Conservation (phyloP, 371 early-diverging fungal genomes). For the Mortierella sp. region DNA sequence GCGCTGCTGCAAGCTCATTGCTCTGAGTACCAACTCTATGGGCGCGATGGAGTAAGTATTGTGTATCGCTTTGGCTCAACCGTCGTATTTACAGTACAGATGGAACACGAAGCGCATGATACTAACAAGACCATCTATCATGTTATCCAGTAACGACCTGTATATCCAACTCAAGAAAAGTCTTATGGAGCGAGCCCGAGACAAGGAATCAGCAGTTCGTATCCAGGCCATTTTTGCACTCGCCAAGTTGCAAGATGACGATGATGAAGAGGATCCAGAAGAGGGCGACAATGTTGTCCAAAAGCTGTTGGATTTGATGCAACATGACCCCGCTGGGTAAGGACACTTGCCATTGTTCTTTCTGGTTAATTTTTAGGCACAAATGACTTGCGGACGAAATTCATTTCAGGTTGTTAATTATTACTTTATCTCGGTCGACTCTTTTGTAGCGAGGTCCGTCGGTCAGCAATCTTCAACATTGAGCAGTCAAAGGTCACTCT, state of each 20-base stretch:
- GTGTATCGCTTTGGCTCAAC: not conserved
- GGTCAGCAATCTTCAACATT: constrained; percentile 83
- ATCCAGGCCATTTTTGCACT: constrained; percentile 86
- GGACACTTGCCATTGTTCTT: constrained; percentile 19
- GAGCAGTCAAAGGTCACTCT: constrained; percentile 73
- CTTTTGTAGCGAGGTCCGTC: constrained; percentile 82
- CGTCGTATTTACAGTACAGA: no score
- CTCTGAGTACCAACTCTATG: constrained; percentile 78
- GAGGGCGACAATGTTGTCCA: constrained; percentile 75
- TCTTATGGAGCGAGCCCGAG: constrained; percentile 79
- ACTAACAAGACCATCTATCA: no score
- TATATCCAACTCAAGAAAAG: constrained; percentile 76
- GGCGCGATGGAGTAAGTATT: constrained; percentile 82
- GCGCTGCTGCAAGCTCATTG: constrained; percentile 86
- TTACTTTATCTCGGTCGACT: not conserved
- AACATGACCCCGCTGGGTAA: constrained; percentile 84
- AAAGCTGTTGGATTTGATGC: constrained; percentile 73
- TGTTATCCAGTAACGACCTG: constrained; percentile 75
- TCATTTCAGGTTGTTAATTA: not conserved
- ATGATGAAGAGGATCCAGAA: constrained; percentile 62
- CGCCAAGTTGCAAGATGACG: constrained; percentile 79
- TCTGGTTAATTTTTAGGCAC: not conserved
- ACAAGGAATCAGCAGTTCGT: constrained; percentile 87
- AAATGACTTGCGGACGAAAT: not conserved
- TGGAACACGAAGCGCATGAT: no score